Conservation (phyloP, 306 rosid species). For the Prosopis cineraria region DNA sequence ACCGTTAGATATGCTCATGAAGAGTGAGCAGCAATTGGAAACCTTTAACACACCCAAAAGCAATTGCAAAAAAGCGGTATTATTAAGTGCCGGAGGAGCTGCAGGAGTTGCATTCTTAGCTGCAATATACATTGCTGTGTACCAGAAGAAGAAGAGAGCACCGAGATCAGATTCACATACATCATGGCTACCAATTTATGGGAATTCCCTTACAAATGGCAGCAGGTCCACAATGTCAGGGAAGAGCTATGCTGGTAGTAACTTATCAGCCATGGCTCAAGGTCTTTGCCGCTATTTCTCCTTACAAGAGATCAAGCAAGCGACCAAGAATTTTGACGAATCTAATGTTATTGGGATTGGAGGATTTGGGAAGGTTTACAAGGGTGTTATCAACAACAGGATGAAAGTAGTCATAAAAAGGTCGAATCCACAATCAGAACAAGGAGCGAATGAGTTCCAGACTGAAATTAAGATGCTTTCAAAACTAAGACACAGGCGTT, state of each 20-base stretch:
- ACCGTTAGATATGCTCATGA: slow-evolving; percentile 42
- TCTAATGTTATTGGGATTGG: slow-evolving; percentile 61
- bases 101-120: slow-evolving; percentile 49
- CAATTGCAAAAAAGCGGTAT: neutral
- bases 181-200: slow-evolving; percentile 53
- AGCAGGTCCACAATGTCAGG: slow-evolving; percentile 41
- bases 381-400: slow-evolving; percentile 52
- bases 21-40: slow-evolving; percentile 13
- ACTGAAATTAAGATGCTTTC: slow-evolving; percentile 65
- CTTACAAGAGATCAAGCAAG: slow-evolving; percentile 49
- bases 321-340: slow-evolving; percentile 52
- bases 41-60: neutral
- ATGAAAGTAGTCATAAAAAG: slow-evolving; percentile 53
- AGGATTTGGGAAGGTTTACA: slow-evolving; percentile 63
- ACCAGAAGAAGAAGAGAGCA: slow-evolving; percentile 31
- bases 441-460: slow-evolving; percentile 56
- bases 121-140: slow-evolving; percentile 34
- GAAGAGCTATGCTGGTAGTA: slow-evolving; percentile 41
- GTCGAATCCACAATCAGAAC: slow-evolving; percentile 56
- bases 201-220: slow-evolving; percentile 22
- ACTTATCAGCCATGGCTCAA: slow-evolving; percentile 48
- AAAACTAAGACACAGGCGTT: slow-evolving; percentile 56
- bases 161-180: slow-evolving; percentile 36
- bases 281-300: slow-evolving; percentile 55
- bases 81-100: slow-evolving; percentile 55